Base-by-base conservation (phyloP, 169 alveolate genomes). In the Cardiosporidium cionae region DNA sequence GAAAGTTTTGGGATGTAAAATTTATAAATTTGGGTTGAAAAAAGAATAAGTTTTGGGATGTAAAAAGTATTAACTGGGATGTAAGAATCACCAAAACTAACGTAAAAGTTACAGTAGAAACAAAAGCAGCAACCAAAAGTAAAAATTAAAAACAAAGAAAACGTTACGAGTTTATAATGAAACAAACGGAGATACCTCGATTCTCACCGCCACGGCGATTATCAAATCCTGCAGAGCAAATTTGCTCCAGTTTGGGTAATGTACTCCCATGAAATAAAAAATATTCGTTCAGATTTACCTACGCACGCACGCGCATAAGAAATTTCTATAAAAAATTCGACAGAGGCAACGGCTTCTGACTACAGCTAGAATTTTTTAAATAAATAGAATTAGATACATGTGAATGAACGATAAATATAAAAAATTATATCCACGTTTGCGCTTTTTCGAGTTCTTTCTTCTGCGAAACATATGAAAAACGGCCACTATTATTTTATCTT, bases 171-270 rank as follows among this genome's bases (percentile, higher is more conserved):
- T 16, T 7, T 35, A 6, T 62, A 7, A 35, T 16, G 58, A 44
- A n/a, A n/a, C 16, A 9, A 9, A 16, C 9, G 58, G 16, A 9
- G 35, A 3, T 70, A 74, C 81, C 81, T 37, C 81, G 74, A 31
- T 74, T 74, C 31, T 74, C 81, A n/a, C 81, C 81, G 33, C 70
- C 81, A 31, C 81, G 69, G 23, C 81, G 81, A 37, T 54, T 68
- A 53, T 74, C 81, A 35, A 74, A 74, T 31, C 75, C 81, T 2
- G 81, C 34, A 23, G 68, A 32, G 2, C 76, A 74, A 16, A 74
- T 74, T 52, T 68, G 68, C 32, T 67, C 44, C 44, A 76, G 76
- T 33, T 71, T 74, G 22, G 67, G 72, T 25, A 52, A 74, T 6
- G 70, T 76, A 73, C 82, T 69, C 32, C 82, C 82, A 29, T 76